Percentiles rank a stretch among this genome's conserved stretches.
Conservation (phyloP, 208 protist species). For the Leishmania arabica region DNA sequence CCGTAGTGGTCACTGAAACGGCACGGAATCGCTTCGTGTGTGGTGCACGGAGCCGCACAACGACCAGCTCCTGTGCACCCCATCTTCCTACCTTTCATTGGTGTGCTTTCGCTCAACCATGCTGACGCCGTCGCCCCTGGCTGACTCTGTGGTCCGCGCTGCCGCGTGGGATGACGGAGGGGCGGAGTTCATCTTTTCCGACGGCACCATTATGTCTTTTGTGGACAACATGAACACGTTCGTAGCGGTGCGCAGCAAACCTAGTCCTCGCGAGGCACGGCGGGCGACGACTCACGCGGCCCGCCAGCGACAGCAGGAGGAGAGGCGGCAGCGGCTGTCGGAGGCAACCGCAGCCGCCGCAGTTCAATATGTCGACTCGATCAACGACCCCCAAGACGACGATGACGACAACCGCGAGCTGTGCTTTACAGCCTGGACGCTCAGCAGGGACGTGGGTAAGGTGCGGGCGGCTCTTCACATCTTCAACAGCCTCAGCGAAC, state of each 20-base stretch:
- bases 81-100: not conserved
- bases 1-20: not conserved
- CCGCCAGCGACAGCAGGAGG: not conserved
- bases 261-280: not conserved
- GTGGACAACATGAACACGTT: slow-evolving; percentile 86
- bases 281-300: not conserved
- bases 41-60: not conserved
- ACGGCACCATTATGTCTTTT: slow-evolving; percentile 83
- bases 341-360: not conserved
- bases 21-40: not conserved
- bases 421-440: slow-evolving; percentile 71
- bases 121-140: not conserved
- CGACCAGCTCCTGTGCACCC: not conserved
- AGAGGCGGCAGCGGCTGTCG: not conserved
- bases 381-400: not conserved
- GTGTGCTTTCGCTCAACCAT: not conserved
- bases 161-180: slow-evolving; percentile 70
- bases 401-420: slow-evolving; percentile 45
- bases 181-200: slow-evolving; percentile 81
- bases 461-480: slow-evolving; percentile 66
- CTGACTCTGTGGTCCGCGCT: slow-evolving; percentile 47
- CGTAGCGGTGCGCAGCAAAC: slow-evolving; percentile 46
- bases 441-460: slow-evolving; percentile 64
- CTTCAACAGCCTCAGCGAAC: slow-evolving; percentile 72
- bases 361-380: not conserved